A percentile compares a stretch with the other conserved stretches of the same genome.
These are phyloP conservation scores for Schizosaccharomyces osmophilus DNA, from an alignment of 805 yeast genomes.

Conservation along the genomic window DNA sequence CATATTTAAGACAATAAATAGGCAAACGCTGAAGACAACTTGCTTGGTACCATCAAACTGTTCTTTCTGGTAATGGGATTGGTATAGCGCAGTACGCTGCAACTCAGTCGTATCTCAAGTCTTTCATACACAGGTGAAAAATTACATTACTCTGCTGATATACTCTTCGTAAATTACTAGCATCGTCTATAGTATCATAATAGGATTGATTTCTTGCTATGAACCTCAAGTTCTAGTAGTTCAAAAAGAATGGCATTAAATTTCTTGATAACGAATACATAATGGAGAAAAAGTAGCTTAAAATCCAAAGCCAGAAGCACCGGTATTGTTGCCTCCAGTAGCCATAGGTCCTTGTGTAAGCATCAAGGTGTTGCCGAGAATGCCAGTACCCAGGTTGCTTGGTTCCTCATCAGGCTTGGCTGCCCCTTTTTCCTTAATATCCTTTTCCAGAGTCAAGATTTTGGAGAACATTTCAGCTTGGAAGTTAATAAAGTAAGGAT, in stretches of 20 bases:
- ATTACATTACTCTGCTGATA: too few species aligned
- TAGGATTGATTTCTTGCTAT: background rate
- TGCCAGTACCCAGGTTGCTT: background rate
- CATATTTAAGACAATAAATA: constrained; percentile 3
- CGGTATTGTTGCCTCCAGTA: background rate
- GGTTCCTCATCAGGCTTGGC: background rate
- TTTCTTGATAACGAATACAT: too few species aligned
- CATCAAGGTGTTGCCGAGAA: background rate
- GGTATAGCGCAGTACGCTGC: too few species aligned
- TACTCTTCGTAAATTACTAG: background rate
- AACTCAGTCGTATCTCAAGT: too few species aligned
- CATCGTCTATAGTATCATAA: background rate
- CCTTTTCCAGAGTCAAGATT: constrained; percentile 39
- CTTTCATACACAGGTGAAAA: too few species aligned
- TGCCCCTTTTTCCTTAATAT: constrained; percentile 39
- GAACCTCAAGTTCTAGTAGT: too few species aligned
- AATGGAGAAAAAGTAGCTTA: background rate
- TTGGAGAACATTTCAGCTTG: constrained; percentile 54
- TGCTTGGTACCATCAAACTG: too few species aligned
- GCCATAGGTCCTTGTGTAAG: background rate
- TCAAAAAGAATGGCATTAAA: too few species aligned
- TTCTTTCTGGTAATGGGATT: too few species aligned
- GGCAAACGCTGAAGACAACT: too few species aligned
- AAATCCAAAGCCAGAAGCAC: background rate
- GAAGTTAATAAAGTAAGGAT: constrained; percentile 74